Evolutionary conservation across 2,329 filamentous ascomycete genomes (phyloP).

Genomic region (Corinectria fuckeliana): DNA sequence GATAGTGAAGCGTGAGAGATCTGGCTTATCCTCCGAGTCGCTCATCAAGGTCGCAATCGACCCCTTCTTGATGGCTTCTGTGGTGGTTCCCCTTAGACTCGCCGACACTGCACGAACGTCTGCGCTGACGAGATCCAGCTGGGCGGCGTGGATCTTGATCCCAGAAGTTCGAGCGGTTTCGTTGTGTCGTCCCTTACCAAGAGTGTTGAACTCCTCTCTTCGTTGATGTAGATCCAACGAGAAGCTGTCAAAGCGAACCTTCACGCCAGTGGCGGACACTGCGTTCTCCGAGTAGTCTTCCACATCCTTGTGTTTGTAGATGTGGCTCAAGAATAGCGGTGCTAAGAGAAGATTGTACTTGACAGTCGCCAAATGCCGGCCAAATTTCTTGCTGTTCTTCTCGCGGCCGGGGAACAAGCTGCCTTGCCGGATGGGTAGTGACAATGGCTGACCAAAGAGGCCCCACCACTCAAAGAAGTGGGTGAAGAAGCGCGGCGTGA

Average conservation of each 20-base stretch:
- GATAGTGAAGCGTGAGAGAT: slow-evolving; percentile 90
- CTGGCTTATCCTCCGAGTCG: slow-evolving; percentile 65
- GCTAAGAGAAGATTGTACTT: slow-evolving; percentile 96
- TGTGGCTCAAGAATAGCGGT: slow-evolving; percentile 91
- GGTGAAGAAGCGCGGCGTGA: slow-evolving; percentile 95
- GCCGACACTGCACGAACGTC: slow-evolving; percentile 94
- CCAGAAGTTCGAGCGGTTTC: slow-evolving; percentile 75
- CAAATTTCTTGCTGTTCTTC: slow-evolving; percentile 98
- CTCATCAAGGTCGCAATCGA: slow-evolving; percentile 58
- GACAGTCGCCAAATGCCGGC: slow-evolving; percentile 94
- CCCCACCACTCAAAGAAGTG: slow-evolving; percentile 99
- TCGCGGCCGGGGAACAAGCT: slow-evolving; percentile 89
- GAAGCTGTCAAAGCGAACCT: slow-evolving; percentile 94
- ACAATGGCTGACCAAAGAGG: slow-evolving; percentile 93
- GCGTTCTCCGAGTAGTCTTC: slow-evolving; percentile 80
- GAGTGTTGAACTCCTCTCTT: slow-evolving; percentile 86
- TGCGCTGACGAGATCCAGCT: slow-evolving; percentile 88
- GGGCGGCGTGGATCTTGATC: slow-evolving; percentile 95
- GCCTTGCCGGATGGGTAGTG: slow-evolving; percentile 91
- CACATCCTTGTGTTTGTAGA: slow-evolving; percentile 97
- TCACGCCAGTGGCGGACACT: slow-evolving; percentile 93
- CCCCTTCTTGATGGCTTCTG: slow-evolving; percentile 74
- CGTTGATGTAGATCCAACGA: slow-evolving; percentile 96
- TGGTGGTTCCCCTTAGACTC: slow-evolving; percentile 80
- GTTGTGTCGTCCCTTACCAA: slow-evolving; percentile 77